phyloP scores from a whole-genome alignment of 805 yeast genomes.

The Pichia phayaonensis region DNA sequence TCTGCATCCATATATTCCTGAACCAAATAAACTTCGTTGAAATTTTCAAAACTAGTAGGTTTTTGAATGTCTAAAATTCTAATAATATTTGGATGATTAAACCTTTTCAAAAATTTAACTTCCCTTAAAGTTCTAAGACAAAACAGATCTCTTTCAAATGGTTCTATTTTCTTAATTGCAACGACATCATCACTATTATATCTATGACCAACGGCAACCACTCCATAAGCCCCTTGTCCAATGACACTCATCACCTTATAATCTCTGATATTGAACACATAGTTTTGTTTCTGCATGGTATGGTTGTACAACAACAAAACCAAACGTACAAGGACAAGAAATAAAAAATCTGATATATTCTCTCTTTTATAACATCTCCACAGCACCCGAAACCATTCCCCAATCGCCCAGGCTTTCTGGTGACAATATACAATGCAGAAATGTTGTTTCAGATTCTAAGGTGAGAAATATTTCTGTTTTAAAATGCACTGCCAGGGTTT shows the following conservation, averaged over 20 bases:
- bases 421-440: not conserved
- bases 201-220: constrained; percentile 65
- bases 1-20: constrained; percentile 79
- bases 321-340: not conserved
- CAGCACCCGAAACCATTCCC: not conserved
- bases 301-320: not conserved
- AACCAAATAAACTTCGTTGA: constrained; percentile 65
- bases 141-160: constrained; percentile 57
- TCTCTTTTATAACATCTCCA: not conserved
- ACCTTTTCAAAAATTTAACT: constrained; percentile 54
- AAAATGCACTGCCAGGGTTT: not conserved
- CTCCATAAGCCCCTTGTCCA: constrained; percentile 81
- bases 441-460: not conserved
- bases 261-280: constrained; percentile 55
- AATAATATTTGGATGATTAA: constrained; percentile 69
- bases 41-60: constrained; percentile 49
- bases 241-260: constrained; percentile 53
- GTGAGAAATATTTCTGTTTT: not conserved
- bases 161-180: constrained; percentile 72
- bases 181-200: constrained; percentile 51
- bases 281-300: constrained; percentile 31
- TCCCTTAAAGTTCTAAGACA: constrained; percentile 68
- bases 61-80: constrained; percentile 58
- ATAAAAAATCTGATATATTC: too few relatives aligned
- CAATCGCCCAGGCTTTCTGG: not conserved